phyloP scores from a whole-genome alignment of 495 filamentous ascomycete genomes.

The Penicillium manginii region DNA sequence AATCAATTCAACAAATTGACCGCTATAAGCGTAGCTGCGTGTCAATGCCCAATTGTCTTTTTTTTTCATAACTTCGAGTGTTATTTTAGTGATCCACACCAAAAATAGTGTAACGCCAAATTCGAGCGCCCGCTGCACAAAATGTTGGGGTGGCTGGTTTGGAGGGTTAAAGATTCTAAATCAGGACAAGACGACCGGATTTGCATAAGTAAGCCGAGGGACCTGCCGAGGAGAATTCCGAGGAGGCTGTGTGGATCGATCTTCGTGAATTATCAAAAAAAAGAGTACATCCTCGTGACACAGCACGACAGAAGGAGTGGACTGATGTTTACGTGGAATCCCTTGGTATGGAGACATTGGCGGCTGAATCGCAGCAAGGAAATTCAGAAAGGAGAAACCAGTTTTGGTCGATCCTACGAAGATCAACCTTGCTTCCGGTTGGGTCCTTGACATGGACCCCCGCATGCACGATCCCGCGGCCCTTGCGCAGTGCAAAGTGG shows the following conservation, averaged over 20 bases:
- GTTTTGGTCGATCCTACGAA: neutral
- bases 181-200: neutral
- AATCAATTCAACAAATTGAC: neutral
- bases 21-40: neutral
- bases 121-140: too few species aligned
- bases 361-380: neutral
- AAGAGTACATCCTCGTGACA: neutral
- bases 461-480: slow-evolving; percentile 12
- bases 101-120: too few species aligned
- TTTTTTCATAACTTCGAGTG: too few species aligned
- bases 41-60: neutral
- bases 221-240: neutral
- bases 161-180: neutral
- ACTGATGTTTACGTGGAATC: neutral
- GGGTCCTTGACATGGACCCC: slow-evolving; percentile 9
- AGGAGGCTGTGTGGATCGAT: neutral
- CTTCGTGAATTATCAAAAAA: neutral
- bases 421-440: slow-evolving; percentile 3
- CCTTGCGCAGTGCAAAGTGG: slow-evolving; percentile 8
- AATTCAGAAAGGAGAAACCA: slow-evolving; percentile 1
- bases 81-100: too few species aligned
- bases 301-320: neutral
- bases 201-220: slow-evolving; percentile 3
- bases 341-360: neutral
- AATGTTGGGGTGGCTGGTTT: neutral